Percentiles rank a stretch among this genome's conserved stretches.
These are phyloP conservation scores for Iberis pinnata DNA, from an alignment of 345 rosid species.

Conservation along the genomic window DNA sequence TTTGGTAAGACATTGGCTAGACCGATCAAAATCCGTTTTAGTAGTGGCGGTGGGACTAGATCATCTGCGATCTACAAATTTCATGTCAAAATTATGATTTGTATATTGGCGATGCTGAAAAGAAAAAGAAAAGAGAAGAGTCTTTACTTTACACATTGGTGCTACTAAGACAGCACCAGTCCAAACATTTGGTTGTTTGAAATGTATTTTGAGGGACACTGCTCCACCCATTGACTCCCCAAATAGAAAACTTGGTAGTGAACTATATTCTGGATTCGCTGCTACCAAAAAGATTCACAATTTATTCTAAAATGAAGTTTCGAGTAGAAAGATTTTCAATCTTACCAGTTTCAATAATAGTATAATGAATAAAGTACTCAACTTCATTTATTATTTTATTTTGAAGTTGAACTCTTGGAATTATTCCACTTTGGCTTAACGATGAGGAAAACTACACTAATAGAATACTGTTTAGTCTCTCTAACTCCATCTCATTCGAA, in stretches of 20 bases:
- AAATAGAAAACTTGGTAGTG: conserved; percentile 74
- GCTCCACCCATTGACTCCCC: conserved; percentile 99
- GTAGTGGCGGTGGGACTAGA: conserved; percentile 57
- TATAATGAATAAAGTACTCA: too few species aligned
- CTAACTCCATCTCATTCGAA: conserved; percentile 64
- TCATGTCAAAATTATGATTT: conserved; percentile 3
- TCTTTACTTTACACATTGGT: conserved; percentile 90
- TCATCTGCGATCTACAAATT: conserved; percentile 71
- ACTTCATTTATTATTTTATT: too few species aligned
- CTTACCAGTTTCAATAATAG: too few species aligned
- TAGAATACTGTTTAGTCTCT: conserved; percentile 63
- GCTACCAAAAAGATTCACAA: conserved; percentile 24
- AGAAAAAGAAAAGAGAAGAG: not conserved
- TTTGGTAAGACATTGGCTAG: conserved; percentile 67
- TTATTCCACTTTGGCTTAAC: not conserved
- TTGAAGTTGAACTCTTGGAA: not conserved
- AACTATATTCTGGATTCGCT: conserved; percentile 49
- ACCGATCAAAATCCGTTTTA: conserved; percentile 59
- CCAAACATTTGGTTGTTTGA: conserved; percentile 82
- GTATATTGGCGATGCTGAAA: not conserved
- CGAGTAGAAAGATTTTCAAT: too few species aligned
- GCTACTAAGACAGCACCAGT: conserved; percentile 84
- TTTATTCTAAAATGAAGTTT: too few species aligned
- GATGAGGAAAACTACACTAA: too few species aligned
- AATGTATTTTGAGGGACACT: conserved; percentile 74